A percentile compares a stretch with the other conserved stretches of the same genome.
These are phyloP conservation scores for Sesbania bispinosa DNA, from an alignment of 306 rosid species.

Conservation along the genomic window DNA sequence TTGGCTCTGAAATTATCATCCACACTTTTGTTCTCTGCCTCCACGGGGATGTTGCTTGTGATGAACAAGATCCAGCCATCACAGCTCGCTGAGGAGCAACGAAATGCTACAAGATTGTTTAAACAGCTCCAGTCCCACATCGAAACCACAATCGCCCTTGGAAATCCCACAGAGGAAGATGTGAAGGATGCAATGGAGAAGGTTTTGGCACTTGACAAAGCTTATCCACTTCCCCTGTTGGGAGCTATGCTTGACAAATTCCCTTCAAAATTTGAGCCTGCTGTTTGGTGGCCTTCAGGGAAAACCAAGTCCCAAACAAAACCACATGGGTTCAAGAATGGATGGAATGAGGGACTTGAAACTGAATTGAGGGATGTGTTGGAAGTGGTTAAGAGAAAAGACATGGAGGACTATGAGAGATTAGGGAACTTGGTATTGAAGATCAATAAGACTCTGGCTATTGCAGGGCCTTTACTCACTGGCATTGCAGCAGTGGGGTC, in stretches of 20 bases:
- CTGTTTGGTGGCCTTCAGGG: conserved; percentile 75
- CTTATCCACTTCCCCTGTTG: conserved; percentile 78
- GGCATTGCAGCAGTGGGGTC: conserved; percentile 69
- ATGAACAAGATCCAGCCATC: conserved; percentile 89
- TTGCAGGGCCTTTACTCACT: conserved; percentile 70
- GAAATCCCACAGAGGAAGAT: conserved; percentile 32
- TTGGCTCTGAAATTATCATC: conserved; percentile 57
- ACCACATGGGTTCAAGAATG: conserved; percentile 36
- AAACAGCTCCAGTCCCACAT: conserved; percentile 51
- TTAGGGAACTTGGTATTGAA: conserved; percentile 65
- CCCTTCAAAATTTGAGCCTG: conserved; percentile 54
- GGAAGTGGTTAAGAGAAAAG: conserved; percentile 61
- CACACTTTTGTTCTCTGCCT: conserved; percentile 59
- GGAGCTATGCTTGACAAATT: conserved; percentile 87
- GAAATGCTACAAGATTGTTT: conserved; percentile 70
- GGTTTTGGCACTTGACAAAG: conserved; percentile 64
- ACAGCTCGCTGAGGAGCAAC: conserved; percentile 82
- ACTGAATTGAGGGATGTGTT: conserved; percentile 47
- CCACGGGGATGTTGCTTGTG: conserved; percentile 56
- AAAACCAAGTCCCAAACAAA: background rate
- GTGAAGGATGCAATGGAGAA: conserved; percentile 45
- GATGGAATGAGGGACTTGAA: conserved; percentile 67
- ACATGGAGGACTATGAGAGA: conserved; percentile 68
- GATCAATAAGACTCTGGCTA: conserved; percentile 55
- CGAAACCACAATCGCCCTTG: conserved; percentile 40